Conservation (phyloP, 768 basidiomycete genomes). For the Paxillus involutus region DNA sequence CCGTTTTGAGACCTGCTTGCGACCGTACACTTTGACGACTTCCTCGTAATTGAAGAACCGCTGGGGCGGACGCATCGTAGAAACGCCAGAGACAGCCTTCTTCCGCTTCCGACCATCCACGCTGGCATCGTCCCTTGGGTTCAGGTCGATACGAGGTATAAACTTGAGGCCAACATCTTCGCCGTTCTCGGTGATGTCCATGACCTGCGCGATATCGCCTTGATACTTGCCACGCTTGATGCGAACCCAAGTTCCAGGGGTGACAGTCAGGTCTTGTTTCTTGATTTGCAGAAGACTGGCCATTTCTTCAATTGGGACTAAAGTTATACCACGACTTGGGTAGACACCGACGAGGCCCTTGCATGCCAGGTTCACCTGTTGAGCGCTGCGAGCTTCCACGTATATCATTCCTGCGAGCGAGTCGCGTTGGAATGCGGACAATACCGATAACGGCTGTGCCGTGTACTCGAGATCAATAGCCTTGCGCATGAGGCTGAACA, state of each 20-base stretch:
- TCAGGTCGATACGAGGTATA: slow-evolving; percentile 96
- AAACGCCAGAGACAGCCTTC: slow-evolving; percentile 49
- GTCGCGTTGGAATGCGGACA: slow-evolving; percentile 95
- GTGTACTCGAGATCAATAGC: slow-evolving; percentile 81
- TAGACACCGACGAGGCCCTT: slow-evolving; percentile 93
- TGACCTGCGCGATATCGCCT: slow-evolving; percentile 92
- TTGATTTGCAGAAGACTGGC: slow-evolving; percentile 93
- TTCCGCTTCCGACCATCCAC: slow-evolving; percentile 78
- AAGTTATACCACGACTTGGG: slow-evolving; percentile 71
- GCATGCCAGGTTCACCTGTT: slow-evolving; percentile 82
- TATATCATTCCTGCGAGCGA: slow-evolving; percentile 96
- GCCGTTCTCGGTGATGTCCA: slow-evolving; percentile 90
- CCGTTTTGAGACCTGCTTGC: slow-evolving; percentile 72
- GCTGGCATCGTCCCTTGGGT: slow-evolving; percentile 76
- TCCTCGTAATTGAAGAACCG: slow-evolving; percentile 94
- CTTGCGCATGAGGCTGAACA: slow-evolving; percentile 94
- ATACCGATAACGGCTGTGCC: slow-evolving; percentile 76
- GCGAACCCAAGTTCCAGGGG: slow-evolving; percentile 91
- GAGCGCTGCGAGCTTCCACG: slow-evolving; percentile 87
- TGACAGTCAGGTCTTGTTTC: slow-evolving; percentile 85
- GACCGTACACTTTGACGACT: slow-evolving; percentile 81
- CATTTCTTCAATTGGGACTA: slow-evolving; percentile 98
- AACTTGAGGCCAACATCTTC: slow-evolving; percentile 93
- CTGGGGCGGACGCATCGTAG: slow-evolving; percentile 82
- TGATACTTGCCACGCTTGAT: slow-evolving; percentile 91